These are phyloP conservation scores for Sequoia sempervirens DNA, from an alignment of 75 land plant genomes.

Conservation along the genomic window DNA sequence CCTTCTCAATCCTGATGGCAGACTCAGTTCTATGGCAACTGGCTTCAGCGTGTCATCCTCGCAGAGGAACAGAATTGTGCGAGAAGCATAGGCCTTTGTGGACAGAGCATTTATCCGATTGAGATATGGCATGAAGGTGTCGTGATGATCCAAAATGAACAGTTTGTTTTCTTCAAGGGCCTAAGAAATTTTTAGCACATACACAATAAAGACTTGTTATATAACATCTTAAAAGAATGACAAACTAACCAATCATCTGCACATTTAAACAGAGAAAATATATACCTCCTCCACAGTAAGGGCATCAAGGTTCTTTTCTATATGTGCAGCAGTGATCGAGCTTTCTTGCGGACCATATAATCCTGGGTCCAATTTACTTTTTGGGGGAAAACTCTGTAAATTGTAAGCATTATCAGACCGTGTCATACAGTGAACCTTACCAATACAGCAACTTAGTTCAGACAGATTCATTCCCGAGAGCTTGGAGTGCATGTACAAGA, in stretches of 20 bases:
- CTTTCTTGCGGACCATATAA: slow-evolving; percentile 57
- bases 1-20: slow-evolving; percentile 35
- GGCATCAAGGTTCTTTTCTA: slow-evolving; percentile 50
- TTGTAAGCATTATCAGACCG: neutral
- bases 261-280: slow-evolving; percentile 5
- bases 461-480: too few species aligned
- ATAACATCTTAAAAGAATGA: neutral
- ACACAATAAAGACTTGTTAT: neutral
- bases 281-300: slow-evolving; percentile 52
- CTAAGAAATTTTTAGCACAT: slow-evolving; percentile 17
- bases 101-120: slow-evolving; percentile 42
- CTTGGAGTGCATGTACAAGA: too few species aligned
- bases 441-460: neutral
- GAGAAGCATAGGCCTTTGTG: slow-evolving; percentile 46
- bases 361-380: slow-evolving; percentile 56
- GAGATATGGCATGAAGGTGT: slow-evolving; percentile 49
- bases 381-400: slow-evolving; percentile 67
- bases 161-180: slow-evolving; percentile 48
- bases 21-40: slow-evolving; percentile 62
- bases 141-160: slow-evolving; percentile 68
- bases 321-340: slow-evolving; percentile 40
- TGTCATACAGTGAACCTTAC: too few species aligned
- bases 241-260: neutral
- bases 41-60: slow-evolving; percentile 46
- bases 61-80: slow-evolving; percentile 49